Percentiles rank a stretch among this genome's conserved stretches.
phyloP scores from a whole-genome alignment of 768 basidiomycete genomes.

The Boletus pseudo-olivaceus region DNA sequence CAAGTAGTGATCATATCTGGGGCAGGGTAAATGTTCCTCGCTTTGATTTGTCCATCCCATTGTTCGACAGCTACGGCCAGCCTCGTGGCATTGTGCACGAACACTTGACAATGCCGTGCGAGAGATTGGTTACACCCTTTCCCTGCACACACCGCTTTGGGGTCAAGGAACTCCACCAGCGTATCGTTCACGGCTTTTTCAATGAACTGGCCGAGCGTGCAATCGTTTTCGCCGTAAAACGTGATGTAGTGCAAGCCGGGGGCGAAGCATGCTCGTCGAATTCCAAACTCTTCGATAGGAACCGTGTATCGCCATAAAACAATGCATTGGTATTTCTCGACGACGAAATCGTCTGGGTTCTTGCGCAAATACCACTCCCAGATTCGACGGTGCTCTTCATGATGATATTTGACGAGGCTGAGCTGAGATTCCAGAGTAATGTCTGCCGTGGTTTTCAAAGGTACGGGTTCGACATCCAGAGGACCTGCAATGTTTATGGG shows the following conservation, averaged over 20 bases:
- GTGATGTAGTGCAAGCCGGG: slow-evolving; percentile 70
- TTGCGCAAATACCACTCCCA: slow-evolving; percentile 96
- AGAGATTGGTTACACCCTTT: slow-evolving; percentile 83
- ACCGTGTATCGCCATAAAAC: slow-evolving; percentile 75
- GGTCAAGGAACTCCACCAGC: slow-evolving; percentile 64
- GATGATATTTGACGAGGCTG: slow-evolving; percentile 68
- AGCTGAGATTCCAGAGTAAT: slow-evolving; percentile 74
- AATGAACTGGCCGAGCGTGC: slow-evolving; percentile 90
- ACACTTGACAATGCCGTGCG: slow-evolving; percentile 84
- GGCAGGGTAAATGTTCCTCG: slow-evolving; percentile 51
- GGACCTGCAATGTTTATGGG: slow-evolving; percentile 23
- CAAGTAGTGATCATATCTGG: slow-evolving; percentile 86
- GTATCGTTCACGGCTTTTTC: slow-evolving; percentile 73
- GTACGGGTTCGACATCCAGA: slow-evolving; percentile 38
- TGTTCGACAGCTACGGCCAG: slow-evolving; percentile 85
- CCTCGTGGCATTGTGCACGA: slow-evolving; percentile 82
- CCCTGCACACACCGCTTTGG: slow-evolving; percentile 73
- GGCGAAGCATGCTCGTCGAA: slow-evolving; percentile 72
- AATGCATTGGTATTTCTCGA: slow-evolving; percentile 92
- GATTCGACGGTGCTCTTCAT: slow-evolving; percentile 82
- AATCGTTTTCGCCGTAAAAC: slow-evolving; percentile 92
- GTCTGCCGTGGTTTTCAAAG: slow-evolving; percentile 61
- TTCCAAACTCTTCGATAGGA: slow-evolving; percentile 65
- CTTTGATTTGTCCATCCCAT: slow-evolving; percentile 77
- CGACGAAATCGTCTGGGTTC: slow-evolving; percentile 80